Evolutionary conservation across 306 rosid species (phyloP), one percentile per base, ranked within the genome.

Genomic region (Begonia loranthoides): DNA sequence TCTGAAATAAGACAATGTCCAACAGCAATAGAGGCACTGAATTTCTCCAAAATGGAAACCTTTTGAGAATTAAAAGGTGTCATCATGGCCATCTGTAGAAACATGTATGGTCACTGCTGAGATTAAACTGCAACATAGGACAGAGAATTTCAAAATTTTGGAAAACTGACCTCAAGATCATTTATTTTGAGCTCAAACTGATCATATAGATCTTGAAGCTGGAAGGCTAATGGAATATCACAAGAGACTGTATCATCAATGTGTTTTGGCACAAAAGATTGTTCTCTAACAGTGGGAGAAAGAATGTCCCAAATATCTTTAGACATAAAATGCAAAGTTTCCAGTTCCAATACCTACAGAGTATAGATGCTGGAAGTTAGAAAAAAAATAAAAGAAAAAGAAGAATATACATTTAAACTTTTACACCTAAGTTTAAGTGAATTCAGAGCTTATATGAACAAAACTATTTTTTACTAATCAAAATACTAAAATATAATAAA

Each of bases 151-250:
- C 17, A 22, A 68, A 45, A 10, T 47, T 28, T 28, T 54, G 52
- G 51, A 36, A 66, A 64, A 62, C 43, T 81, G 11, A 85, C 97
- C 97, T 78, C 61, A 15, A 85, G 62, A 61, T 85, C 87, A 62
- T 65, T 59, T 51, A 90, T 49, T 64, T 77, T 68, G 66, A 85
- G 67, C 72, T 82, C 83, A 51, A 76, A 71, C 67, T 72, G 76
- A 41, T 76, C 60, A 28, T 78, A 77, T 8, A 85, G 71, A 72
- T 78, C 79, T 70, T 70, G 72, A 71, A 73, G 70, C 61, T 69
- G 73, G 58, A 77, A 52, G 15, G 70, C 65, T 6, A 51, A 45
- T 52, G 69, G 63, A 52, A 60, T 17, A 46, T 53, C 53, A 48
- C 58, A 62, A 58, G 65, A 13, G 33, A 70, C 67, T 57, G 95